phyloP scores from a whole-genome alignment of 78 protist species.

The Protostelium mycophagum region DNA sequence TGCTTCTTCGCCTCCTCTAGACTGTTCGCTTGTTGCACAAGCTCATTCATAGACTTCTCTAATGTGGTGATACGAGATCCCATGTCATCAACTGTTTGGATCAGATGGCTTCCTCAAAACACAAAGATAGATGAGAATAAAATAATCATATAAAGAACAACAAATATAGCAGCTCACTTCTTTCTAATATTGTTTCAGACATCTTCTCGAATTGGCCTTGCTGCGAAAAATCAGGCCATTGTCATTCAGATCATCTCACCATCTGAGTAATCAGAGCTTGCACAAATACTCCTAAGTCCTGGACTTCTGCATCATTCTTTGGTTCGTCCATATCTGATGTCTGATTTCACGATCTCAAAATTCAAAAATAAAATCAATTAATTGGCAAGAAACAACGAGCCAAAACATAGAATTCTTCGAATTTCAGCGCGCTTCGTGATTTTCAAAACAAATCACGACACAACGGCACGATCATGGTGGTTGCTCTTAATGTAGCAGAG shows the following conservation, averaged over 20 bases:
- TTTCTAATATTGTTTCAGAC: not conserved
- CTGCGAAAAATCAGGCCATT: not conserved
- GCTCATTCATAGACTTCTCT: not conserved
- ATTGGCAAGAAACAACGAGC: too few species aligned
- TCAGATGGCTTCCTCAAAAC: too few species aligned
- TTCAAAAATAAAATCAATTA: too few species aligned
- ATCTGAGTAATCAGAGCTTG: not conserved
- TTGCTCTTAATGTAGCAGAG: slow-evolving; percentile 91
- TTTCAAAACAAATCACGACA: not conserved
- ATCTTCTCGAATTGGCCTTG: not conserved
- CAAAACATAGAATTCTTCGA: too few species aligned
- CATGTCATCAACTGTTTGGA: not conserved
- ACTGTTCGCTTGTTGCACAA: not conserved
- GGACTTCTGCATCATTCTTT: not conserved
- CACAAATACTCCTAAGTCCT: not conserved
- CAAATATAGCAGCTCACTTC: not conserved
- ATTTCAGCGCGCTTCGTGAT: too few species aligned
- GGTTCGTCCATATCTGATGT: not conserved
- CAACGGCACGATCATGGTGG: slow-evolving; percentile 8
- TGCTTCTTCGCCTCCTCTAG: not conserved
- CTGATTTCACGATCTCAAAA: too few species aligned
- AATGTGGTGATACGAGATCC: not conserved
- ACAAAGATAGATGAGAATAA: too few species aligned
- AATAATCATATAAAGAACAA: too few species aligned
- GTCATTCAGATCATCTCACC: not conserved